These are phyloP conservation scores for Yamadazyma nakazawae DNA, from an alignment of 805 yeast species.

Conservation along the genomic window DNA sequence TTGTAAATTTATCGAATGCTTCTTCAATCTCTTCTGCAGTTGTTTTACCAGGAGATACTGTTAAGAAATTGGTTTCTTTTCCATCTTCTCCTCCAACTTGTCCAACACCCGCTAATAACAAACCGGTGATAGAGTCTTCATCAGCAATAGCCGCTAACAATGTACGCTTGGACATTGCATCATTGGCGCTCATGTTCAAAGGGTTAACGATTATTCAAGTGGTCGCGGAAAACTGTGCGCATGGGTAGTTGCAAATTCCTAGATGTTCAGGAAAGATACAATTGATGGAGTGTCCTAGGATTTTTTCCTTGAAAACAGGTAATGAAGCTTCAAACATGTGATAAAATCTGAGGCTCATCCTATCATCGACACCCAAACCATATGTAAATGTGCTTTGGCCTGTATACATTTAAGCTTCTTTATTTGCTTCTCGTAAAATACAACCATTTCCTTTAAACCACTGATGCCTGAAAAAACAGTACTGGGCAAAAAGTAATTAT, in stretches of 20 bases:
- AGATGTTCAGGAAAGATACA: background rate
- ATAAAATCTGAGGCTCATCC: too few relatives aligned
- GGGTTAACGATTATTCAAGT: background rate
- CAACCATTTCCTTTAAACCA: too few relatives aligned
- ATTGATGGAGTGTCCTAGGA: too few relatives aligned
- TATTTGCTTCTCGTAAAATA: too few relatives aligned
- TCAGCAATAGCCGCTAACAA: slow-evolving; percentile 94
- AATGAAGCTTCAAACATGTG: too few relatives aligned
- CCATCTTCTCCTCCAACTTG: slow-evolving; percentile 67
- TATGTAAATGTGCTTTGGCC: too few relatives aligned
- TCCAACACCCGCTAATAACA: slow-evolving; percentile 93
- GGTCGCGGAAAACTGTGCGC: background rate
- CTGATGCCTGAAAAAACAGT: too few relatives aligned
- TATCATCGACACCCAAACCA: too few relatives aligned
- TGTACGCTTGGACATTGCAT: slow-evolving; percentile 63
- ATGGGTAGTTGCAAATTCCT: background rate
- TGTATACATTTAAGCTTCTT: too few relatives aligned
- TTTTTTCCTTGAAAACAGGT: too few relatives aligned
- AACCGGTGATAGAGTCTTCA: slow-evolving; percentile 95
- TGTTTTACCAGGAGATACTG: slow-evolving; percentile 72
- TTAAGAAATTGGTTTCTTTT: slow-evolving; percentile 77
- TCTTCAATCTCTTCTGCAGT: slow-evolving; percentile 69
- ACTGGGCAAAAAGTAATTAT: too few relatives aligned
- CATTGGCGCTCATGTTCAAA: slow-evolving; percentile 27
- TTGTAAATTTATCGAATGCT: slow-evolving; percentile 73